These are phyloP conservation scores for Cicer bijugum DNA, from an alignment of 306 rosid species.

Conservation along the genomic window DNA sequence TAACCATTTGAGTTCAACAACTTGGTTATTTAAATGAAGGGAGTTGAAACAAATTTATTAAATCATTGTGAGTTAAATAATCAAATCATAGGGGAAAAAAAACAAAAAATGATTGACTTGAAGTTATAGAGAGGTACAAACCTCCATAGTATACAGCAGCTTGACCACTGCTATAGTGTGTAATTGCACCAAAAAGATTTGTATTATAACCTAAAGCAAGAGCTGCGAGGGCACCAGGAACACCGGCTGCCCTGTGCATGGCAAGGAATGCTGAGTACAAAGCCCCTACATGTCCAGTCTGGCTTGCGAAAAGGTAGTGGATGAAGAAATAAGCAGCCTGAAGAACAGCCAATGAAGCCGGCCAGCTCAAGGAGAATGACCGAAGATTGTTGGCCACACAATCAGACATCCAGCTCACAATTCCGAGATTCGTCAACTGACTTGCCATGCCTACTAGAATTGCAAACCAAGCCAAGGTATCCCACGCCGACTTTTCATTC, in stretches of 20 bases:
- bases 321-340: slow-evolving; percentile 85
- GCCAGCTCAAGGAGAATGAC: slow-evolving; percentile 84
- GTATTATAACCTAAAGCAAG: slow-evolving; percentile 86
- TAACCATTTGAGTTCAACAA: no score
- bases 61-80: slow-evolving; percentile 28
- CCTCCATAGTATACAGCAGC: slow-evolving; percentile 99
- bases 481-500: slow-evolving; percentile 93
- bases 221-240: slow-evolving; percentile 76
- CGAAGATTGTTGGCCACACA: slow-evolving; percentile 65
- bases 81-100: slow-evolving; percentile 20
- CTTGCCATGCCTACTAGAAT: slow-evolving; percentile 94
- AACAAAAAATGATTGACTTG: slow-evolving; percentile 1
- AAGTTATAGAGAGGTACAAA: slow-evolving; percentile 44
- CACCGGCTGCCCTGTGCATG: slow-evolving; percentile 95
- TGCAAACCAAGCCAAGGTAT: slow-evolving; percentile 95
- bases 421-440: slow-evolving; percentile 87
- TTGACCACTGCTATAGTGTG: slow-evolving; percentile 96
- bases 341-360: slow-evolving; percentile 75
- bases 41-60: slow-evolving; percentile 16
- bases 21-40: background rate
- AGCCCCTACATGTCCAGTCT: slow-evolving; percentile 96
- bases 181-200: slow-evolving; percentile 86
- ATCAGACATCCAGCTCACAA: slow-evolving; percentile 83
- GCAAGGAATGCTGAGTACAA: slow-evolving; percentile 90
- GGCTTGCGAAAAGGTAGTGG: slow-evolving; percentile 98